A percentile compares a stretch with the other conserved stretches of the same genome.
Conservation (phyloP, 345 rosid species). For the Cardamine resedifolia region DNA sequence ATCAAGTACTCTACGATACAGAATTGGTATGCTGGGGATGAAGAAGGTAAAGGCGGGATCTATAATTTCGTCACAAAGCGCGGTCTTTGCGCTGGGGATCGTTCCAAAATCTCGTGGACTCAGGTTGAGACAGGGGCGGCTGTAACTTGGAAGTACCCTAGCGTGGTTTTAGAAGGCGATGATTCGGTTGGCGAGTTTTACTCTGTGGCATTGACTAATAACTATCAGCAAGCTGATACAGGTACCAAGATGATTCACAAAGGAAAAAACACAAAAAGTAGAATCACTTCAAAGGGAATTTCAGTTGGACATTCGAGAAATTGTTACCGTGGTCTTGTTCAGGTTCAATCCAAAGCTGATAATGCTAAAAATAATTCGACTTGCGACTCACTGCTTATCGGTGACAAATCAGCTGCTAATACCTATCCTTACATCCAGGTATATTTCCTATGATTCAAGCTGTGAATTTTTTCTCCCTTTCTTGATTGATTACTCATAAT, state of each 20-base stretch:
- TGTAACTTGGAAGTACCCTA: slow-evolving; percentile 93
- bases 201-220: slow-evolving; percentile 92
- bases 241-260: slow-evolving; percentile 98
- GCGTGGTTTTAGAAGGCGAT: slow-evolving; percentile 90
- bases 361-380: slow-evolving; percentile 85
- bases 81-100: slow-evolving; percentile 75
- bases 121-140: slow-evolving; percentile 98
- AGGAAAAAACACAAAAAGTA: slow-evolving; percentile 82
- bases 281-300: slow-evolving; percentile 90
- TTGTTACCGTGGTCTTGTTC: slow-evolving; percentile 96
- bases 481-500: background rate
- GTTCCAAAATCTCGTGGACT: slow-evolving; percentile 94
- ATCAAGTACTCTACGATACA: slow-evolving; percentile 91
- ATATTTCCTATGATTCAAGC: background rate
- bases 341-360: slow-evolving; percentile 84
- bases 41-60: slow-evolving; percentile 83
- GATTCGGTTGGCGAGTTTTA: slow-evolving; percentile 85
- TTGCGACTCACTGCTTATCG: slow-evolving; percentile 96
- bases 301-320: slow-evolving; percentile 74
- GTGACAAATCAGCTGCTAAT: slow-evolving; percentile 92
- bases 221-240: slow-evolving; percentile 86
- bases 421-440: slow-evolving; percentile 98
- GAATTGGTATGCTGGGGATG: slow-evolving; percentile 96
- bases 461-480: background rate
- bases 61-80: slow-evolving; percentile 94